Conservation (phyloP, 805 yeast genomes). For the Wickerhamomyces pijperi region DNA sequence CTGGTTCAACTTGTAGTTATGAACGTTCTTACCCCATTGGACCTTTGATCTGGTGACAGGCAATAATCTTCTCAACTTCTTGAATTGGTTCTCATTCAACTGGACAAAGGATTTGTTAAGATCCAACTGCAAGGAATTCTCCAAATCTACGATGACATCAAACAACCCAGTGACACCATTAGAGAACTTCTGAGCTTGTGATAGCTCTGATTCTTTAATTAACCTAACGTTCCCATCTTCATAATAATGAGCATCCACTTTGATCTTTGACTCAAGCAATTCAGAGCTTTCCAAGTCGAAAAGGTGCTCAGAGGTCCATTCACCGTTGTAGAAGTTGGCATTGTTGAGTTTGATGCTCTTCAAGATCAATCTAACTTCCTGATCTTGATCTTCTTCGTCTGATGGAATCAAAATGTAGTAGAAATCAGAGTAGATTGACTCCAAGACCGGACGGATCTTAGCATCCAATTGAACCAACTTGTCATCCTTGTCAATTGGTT, state of each 20-base stretch:
- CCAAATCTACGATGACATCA: conserved; percentile 41
- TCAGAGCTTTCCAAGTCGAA: conserved; percentile 24
- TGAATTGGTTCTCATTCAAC: conserved; percentile 74
- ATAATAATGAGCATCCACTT: conserved; percentile 77
- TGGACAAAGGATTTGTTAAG: conserved; percentile 54
- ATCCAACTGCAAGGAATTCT: conserved; percentile 45
- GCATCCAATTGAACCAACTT: conserved; percentile 10
- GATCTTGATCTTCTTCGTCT: conserved; percentile 15
- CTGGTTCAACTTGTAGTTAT: conserved; percentile 77
- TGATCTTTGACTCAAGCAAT: conserved; percentile 34
- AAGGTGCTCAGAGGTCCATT: conserved; percentile 66
- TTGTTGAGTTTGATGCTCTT: conserved; percentile 64
- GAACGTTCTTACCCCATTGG: conserved; percentile 92
- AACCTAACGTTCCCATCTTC: conserved; percentile 94
- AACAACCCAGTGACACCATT: conserved; percentile 13
- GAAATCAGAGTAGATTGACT: conserved; percentile 58
- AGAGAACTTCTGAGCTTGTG: conserved; percentile 9
- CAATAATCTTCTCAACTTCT: conserved; percentile 75
- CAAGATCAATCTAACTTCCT: conserved; percentile 36
- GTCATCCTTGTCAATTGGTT: conserved; percentile 21
- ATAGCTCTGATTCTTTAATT: conserved; percentile 15
- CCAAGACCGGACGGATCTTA: conserved; percentile 34
- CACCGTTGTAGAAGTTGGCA: conserved; percentile 79
- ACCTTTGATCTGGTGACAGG: conserved; percentile 88
- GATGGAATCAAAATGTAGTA: conserved; percentile 32